Evolutionary conservation across 768 basidiomycete genomes (phyloP).

Genomic region (Chalciporus chontae): DNA sequence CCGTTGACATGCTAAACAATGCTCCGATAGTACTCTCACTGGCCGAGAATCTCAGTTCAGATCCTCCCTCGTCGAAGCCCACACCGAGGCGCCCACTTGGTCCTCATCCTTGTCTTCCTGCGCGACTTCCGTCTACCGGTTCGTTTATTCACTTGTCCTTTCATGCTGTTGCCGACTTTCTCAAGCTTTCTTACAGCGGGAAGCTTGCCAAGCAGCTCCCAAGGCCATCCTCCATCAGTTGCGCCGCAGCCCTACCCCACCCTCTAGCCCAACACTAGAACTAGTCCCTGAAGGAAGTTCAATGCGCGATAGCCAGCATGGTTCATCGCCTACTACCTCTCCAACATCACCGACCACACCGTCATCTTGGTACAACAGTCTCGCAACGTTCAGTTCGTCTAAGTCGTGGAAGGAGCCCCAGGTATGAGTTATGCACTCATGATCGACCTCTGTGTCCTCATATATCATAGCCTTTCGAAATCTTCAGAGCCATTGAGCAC

Average conservation of each 20-base stretch:
- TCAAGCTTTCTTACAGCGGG: slow-evolving; percentile 67
- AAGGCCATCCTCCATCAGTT: slow-evolving; percentile 55
- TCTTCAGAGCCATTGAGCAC: slow-evolving; percentile 81
- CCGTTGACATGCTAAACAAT: slow-evolving; percentile 51
- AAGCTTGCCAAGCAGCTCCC: slow-evolving; percentile 59
- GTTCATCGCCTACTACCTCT: slow-evolving; percentile 18
- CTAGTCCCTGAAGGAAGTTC: slow-evolving; percentile 18
- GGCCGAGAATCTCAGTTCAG: slow-evolving; percentile 23
- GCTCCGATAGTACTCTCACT: slow-evolving; percentile 30
- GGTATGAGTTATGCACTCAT: slow-evolving; percentile 28
- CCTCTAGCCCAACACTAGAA: slow-evolving; percentile 19
- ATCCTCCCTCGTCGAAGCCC: slow-evolving; percentile 18
- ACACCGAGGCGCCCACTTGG: slow-evolving; percentile 37
- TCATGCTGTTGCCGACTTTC: slow-evolving; percentile 22
- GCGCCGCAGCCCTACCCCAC: slow-evolving; percentile 42
- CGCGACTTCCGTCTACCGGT: slow-evolving; percentile 68
- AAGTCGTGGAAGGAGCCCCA: slow-evolving; percentile 52
- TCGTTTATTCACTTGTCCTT: slow-evolving; percentile 21
- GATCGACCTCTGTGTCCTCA: neutral
- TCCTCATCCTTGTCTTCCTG: slow-evolving; percentile 59
- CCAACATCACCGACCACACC: slow-evolving; percentile 20
- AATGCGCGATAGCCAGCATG: slow-evolving; percentile 9
- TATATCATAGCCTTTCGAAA: slow-evolving; percentile 49
- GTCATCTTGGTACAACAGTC: slow-evolving; percentile 12
- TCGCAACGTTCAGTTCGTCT: slow-evolving; percentile 10